Percentiles rank a stretch among this genome's conserved stretches.
Conservation (phyloP, 2,329 filamentous ascomycete species). For the Zymoseptoria passerinii region DNA sequence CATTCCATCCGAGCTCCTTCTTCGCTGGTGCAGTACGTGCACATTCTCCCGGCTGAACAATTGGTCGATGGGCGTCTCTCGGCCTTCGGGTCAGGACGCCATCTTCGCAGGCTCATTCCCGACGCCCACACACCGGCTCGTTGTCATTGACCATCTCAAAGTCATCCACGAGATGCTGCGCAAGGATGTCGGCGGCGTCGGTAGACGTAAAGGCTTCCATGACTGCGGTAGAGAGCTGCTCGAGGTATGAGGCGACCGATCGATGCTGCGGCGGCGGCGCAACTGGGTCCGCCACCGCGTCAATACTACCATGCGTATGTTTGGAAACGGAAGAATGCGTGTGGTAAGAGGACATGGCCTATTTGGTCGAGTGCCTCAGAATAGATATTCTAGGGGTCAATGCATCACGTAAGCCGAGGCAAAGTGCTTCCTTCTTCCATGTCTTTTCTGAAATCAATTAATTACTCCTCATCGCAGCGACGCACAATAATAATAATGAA, state of each 20-base stretch:
- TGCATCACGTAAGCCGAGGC: too few species aligned
- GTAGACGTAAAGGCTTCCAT: constrained; percentile 7
- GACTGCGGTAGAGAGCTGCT: constrained; percentile 5
- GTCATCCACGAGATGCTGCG: constrained; percentile 2
- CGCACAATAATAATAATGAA: too few species aligned
- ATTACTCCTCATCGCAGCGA: too few species aligned
- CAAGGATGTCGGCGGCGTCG: constrained; percentile 3
- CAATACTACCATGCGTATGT: too few species aligned
- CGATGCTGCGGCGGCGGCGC: background rate
- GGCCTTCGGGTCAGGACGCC: background rate
- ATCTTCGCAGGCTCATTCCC: constrained; percentile 3
- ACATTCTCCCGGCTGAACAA: constrained; percentile 12
- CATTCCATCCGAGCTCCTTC: constrained; percentile 1
- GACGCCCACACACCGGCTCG: constrained; percentile 7
- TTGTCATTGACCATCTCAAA: constrained; percentile 5
- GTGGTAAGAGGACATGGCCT: too few species aligned
- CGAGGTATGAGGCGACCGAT: constrained; percentile 4
- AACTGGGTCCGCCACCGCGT: too few species aligned
- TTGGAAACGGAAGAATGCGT: too few species aligned
- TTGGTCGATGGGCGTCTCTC: background rate
- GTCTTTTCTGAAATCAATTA: too few species aligned
- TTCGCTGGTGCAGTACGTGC: constrained; percentile 10
- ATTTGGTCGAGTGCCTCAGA: too few species aligned
- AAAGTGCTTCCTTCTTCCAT: too few species aligned
- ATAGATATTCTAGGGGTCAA: too few species aligned